phyloP scores from a whole-genome alignment of 169 alveolate genomes.

The Hepatocystis sp. region DNA sequence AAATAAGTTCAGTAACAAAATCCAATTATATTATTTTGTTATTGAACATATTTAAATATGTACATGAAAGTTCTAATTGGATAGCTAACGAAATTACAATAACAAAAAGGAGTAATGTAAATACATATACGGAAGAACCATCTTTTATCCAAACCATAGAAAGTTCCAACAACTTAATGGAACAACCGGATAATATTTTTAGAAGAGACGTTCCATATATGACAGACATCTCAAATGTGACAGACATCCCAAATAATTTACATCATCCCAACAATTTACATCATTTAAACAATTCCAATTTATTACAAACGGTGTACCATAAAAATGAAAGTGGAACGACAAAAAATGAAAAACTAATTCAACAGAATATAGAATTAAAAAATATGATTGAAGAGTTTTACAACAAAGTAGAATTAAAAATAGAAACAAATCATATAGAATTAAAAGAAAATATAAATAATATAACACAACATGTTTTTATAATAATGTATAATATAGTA shows the following conservation, averaged over 20 bases:
- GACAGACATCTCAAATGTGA: not conserved
- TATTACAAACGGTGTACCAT: no score
- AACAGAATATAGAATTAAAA: conserved; percentile 4
- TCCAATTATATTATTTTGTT: conserved; percentile 36
- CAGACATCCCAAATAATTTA: not conserved
- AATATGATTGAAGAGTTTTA: conserved; percentile 51
- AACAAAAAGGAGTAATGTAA: no score
- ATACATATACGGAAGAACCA: not conserved
- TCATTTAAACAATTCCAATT: not conserved
- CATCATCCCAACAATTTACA: no score
- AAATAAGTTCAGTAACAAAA: conserved; percentile 9
- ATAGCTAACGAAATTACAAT: not conserved
- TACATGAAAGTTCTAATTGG: conserved; percentile 22
- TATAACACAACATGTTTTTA: conserved; percentile 38
- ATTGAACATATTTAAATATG: conserved; percentile 12
- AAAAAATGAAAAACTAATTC: conserved; percentile 32
- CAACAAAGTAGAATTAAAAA: conserved; percentile 41
- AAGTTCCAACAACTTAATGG: no score
- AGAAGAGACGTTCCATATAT: not conserved
- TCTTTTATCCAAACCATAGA: no score
- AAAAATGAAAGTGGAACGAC: not conserved
- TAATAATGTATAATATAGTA: conserved; percentile 34
- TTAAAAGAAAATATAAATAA: conserved; percentile 49
- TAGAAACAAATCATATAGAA: conserved; percentile 41
- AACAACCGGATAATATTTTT: no score